Percentiles rank a stretch among this genome's conserved stretches.
Conservation (phyloP, 1,284 basidiomycete genomes). For the Pascua guehoae region DNA sequence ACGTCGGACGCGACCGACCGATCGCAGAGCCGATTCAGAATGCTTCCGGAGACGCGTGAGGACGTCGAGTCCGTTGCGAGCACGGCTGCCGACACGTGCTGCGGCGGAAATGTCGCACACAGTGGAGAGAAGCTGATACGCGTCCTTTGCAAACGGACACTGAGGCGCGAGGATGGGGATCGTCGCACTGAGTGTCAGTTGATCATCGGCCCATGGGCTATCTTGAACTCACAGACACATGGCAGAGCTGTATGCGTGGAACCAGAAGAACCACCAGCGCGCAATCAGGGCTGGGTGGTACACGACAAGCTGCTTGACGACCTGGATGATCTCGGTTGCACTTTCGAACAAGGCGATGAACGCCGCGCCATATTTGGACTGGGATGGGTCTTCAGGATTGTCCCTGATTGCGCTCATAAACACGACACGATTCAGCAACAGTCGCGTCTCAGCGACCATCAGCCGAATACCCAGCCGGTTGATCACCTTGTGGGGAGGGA, state of each 20-base stretch:
- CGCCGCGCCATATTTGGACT: slow-evolving; percentile 29
- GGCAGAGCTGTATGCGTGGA: slow-evolving; percentile 45
- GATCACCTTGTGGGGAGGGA: slow-evolving; percentile 44
- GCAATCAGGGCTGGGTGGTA: slow-evolving; percentile 46
- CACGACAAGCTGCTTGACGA: slow-evolving; percentile 44
- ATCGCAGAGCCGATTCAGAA: too few species aligned
- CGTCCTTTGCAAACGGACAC: slow-evolving; percentile 44
- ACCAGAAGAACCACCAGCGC: slow-evolving; percentile 49
- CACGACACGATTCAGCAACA: slow-evolving; percentile 44
- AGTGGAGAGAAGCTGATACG: slow-evolving; percentile 39
- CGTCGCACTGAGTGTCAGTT: slow-evolving; percentile 21
- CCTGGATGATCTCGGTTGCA: slow-evolving; percentile 45
- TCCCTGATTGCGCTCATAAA: slow-evolving; percentile 43
- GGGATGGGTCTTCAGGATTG: slow-evolving; percentile 32
- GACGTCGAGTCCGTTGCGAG: slow-evolving; percentile 40
- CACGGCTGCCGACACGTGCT: slow-evolving; percentile 40
- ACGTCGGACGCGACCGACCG: too few species aligned
- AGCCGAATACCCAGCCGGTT: slow-evolving; percentile 46
- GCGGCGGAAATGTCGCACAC: slow-evolving; percentile 45
- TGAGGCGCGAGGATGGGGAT: slow-evolving; percentile 44
- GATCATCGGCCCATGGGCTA: too few species aligned
- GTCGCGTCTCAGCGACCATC: slow-evolving; percentile 39
- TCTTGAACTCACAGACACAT: slow-evolving; percentile 39
- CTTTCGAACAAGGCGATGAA: slow-evolving; percentile 45
- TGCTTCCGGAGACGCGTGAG: too few species aligned